Conservation (phyloP, 2,329 filamentous ascomycete species). For the Colletotrichum filicis region DNA sequence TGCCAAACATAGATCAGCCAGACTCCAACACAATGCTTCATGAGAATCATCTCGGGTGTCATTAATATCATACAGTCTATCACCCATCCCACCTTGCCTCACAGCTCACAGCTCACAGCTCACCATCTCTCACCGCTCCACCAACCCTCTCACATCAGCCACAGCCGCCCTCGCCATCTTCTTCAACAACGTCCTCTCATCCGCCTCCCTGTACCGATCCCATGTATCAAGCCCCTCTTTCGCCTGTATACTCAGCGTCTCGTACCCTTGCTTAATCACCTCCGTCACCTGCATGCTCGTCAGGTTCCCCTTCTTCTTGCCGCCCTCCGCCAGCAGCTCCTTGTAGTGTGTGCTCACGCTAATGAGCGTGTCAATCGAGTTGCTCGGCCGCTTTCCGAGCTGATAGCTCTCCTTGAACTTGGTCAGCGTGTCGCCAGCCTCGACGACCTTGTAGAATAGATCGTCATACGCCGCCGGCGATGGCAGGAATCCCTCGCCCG, state of each 20-base stretch:
- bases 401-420: conserved; percentile 86
- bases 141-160: conserved; percentile 62
- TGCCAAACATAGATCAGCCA: background rate
- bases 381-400: conserved; percentile 66
- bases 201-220: conserved; percentile 87
- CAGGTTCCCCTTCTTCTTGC: conserved; percentile 68
- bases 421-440: conserved; percentile 83
- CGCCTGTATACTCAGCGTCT: conserved; percentile 90
- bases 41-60: conserved; percentile 13
- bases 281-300: conserved; percentile 87
- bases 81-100: background rate
- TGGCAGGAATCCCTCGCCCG: conserved; percentile 91
- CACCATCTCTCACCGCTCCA: conserved; percentile 48
- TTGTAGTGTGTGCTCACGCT: conserved; percentile 89
- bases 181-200: conserved; percentile 87
- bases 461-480: conserved; percentile 92
- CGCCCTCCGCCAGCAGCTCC: conserved; percentile 74
- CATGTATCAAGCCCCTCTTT: conserved; percentile 88
- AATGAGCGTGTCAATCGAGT: conserved; percentile 86
- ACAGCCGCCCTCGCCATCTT: conserved; percentile 86
- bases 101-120: background rate
- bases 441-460: conserved; percentile 97
- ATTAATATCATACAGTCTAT: conserved; percentile 21
- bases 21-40: background rate
- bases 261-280: conserved; percentile 96